Evolutionary conservation across 2,329 filamentous ascomycete species (phyloP).

Genomic region (Penicillium sp.): DNA sequence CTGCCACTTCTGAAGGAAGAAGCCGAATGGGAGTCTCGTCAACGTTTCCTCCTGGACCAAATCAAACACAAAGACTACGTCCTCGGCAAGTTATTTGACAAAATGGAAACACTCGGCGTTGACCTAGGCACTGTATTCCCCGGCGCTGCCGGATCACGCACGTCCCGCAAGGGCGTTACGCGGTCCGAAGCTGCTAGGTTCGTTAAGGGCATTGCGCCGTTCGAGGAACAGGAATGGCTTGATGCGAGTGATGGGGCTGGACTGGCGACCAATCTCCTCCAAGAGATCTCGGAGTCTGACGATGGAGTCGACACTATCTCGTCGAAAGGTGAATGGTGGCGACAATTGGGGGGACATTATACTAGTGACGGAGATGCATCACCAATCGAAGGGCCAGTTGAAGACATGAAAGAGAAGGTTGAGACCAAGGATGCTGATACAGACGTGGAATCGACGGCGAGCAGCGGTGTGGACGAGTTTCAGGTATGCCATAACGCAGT

Average conservation of each 20-base stretch:
- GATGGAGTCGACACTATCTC: not conserved
- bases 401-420: not conserved
- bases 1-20: slow-evolving; percentile 52
- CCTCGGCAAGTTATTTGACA: slow-evolving; percentile 56
- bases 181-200: slow-evolving; percentile 52
- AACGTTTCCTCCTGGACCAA: slow-evolving; percentile 48
- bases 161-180: slow-evolving; percentile 43
- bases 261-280: slow-evolving; percentile 27
- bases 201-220: slow-evolving; percentile 54
- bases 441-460: slow-evolving; percentile 24
- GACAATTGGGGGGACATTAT: slow-evolving; percentile 17
- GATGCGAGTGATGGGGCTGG: slow-evolving; percentile 23
- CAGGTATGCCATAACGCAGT: slow-evolving; percentile 29
- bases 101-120: slow-evolving; percentile 54
- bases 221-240: slow-evolving; percentile 50
- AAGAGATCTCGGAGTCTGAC: slow-evolving; percentile 22
- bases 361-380: slow-evolving; percentile 1
- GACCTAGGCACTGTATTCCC: slow-evolving; percentile 58
- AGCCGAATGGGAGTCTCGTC: slow-evolving; percentile 46
- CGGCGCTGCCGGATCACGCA: slow-evolving; percentile 47
- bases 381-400: slow-evolving; percentile 1
- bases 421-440: slow-evolving; percentile 7
- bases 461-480: slow-evolving; percentile 37
- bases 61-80: slow-evolving; percentile 58
- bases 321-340: slow-evolving; percentile 36